These are phyloP conservation scores for Triticum timopheevii DNA, from an alignment of 176 grass and related monocot species.

Conservation along the genomic window DNA sequence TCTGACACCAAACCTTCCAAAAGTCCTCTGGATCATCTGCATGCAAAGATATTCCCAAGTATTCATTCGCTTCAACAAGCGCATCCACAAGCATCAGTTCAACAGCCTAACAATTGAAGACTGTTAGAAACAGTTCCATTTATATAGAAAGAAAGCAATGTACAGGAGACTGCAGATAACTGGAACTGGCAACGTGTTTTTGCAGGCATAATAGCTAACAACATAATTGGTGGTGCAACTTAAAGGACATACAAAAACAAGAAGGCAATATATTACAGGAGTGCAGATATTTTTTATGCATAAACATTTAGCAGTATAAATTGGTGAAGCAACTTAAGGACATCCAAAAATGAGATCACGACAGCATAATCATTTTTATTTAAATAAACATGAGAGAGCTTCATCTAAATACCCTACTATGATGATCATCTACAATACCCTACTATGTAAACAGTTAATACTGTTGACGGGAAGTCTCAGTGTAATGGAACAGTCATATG, in stretches of 20 bases:
- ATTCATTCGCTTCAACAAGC: constrained; percentile 70
- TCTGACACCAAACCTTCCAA: constrained; percentile 69
- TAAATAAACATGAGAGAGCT: background rate
- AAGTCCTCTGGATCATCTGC: constrained; percentile 76
- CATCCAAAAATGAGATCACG: background rate
- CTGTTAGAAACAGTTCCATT: constrained; percentile 34
- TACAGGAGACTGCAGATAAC: background rate
- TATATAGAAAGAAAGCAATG: background rate
- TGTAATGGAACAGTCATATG: background rate
- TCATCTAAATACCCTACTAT: background rate
- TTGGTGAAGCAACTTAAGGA: background rate
- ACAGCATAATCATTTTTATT: background rate
- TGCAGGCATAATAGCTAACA: background rate
- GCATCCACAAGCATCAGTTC: constrained; percentile 95
- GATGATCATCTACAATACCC: background rate
- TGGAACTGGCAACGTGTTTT: background rate
- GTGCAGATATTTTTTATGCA: background rate
- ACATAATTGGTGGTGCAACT: background rate
- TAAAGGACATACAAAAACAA: background rate
- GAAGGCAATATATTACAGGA: background rate
- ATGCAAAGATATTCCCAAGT: constrained; percentile 75
- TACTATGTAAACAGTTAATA: background rate
- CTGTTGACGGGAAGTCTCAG: background rate
- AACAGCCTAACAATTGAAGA: constrained; percentile 54
- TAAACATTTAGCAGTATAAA: background rate